These are phyloP conservation scores for Rhizomucor miehei DNA, from an alignment of 371 early-diverging fungal genomes.

Conservation along the genomic window DNA sequence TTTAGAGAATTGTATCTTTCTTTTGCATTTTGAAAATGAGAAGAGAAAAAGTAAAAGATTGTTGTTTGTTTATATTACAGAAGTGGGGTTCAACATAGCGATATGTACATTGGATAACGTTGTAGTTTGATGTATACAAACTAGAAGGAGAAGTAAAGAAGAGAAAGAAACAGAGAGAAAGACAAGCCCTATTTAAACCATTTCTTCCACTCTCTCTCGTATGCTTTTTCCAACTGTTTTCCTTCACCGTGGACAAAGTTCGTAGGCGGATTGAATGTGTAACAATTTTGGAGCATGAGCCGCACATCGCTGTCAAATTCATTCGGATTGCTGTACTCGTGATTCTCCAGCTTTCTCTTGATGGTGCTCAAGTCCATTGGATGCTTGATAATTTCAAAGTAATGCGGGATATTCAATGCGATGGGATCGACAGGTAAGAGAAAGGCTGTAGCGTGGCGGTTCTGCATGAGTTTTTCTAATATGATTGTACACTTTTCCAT, in stretches of 20 bases:
- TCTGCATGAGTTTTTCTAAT: slow-evolving; percentile 26
- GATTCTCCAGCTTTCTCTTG: slow-evolving; percentile 58
- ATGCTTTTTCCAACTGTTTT: slow-evolving; percentile 53
- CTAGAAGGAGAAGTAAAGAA: no score
- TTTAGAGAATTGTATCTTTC: no score
- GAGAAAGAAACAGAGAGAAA: no score
- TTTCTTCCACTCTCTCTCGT: slow-evolving; percentile 50
- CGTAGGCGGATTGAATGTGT: slow-evolving; percentile 73
- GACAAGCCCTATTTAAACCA: no score
- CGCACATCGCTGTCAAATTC: slow-evolving; percentile 49
- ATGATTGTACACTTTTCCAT: slow-evolving; percentile 27
- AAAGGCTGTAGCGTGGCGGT: slow-evolving; percentile 35
- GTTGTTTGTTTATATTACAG: no score
- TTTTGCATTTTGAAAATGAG: no score
- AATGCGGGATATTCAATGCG: slow-evolving; percentile 55
- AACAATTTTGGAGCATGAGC: slow-evolving; percentile 55
- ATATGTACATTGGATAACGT: no score
- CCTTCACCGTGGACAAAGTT: slow-evolving; percentile 74
- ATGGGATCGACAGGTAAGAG: slow-evolving; percentile 49
- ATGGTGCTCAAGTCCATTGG: slow-evolving; percentile 99
- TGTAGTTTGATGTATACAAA: no score
- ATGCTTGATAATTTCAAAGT: slow-evolving; percentile 79
- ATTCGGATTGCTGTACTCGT: slow-evolving; percentile 37
- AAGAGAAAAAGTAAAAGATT: no score
- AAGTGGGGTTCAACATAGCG: no score